Percentiles rank a stretch among this genome's conserved stretches.
Conservation (phyloP, 148 eudicot species). For the Simmondsia chinensis region DNA sequence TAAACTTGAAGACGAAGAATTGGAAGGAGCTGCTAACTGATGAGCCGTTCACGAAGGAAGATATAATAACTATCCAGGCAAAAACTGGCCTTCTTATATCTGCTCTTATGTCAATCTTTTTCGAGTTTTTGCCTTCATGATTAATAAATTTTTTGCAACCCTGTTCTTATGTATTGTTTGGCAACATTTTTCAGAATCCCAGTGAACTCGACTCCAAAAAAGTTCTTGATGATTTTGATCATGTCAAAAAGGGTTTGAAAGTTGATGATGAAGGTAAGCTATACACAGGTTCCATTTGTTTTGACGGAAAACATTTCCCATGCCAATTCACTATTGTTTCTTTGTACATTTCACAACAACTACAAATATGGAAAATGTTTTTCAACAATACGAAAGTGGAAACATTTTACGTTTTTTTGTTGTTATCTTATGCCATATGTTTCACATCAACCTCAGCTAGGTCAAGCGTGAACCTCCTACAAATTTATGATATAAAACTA, state of each 20-base stretch:
- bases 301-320: too few relatives aligned
- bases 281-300: too few relatives aligned
- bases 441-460: too few relatives aligned
- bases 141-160: neutral
- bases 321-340: too few relatives aligned
- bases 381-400: too few relatives aligned
- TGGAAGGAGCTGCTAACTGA: conserved; percentile 99
- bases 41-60: conserved; percentile 75
- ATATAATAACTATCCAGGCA: conserved; percentile 90
- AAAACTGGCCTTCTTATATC: neutral
- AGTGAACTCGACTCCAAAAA: conserved; percentile 63
- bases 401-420: neutral
- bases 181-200: conserved; percentile 56
- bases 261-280: conserved; percentile 98
- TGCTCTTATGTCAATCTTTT: neutral
- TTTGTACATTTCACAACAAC: too few relatives aligned
- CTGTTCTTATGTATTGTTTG: too few relatives aligned
- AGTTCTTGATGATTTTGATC: conserved; percentile 80
- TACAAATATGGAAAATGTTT: too few relatives aligned
- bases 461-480: too few relatives aligned
- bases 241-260: conserved; percentile 75
- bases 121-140: neutral
- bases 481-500: too few relatives aligned
- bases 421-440: too few relatives aligned
- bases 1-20: conserved; percentile 85